These are phyloP conservation scores for Chloranthus sessilifolius DNA, from an alignment of 164 flowering plant genomes.

Conservation along the genomic window DNA sequence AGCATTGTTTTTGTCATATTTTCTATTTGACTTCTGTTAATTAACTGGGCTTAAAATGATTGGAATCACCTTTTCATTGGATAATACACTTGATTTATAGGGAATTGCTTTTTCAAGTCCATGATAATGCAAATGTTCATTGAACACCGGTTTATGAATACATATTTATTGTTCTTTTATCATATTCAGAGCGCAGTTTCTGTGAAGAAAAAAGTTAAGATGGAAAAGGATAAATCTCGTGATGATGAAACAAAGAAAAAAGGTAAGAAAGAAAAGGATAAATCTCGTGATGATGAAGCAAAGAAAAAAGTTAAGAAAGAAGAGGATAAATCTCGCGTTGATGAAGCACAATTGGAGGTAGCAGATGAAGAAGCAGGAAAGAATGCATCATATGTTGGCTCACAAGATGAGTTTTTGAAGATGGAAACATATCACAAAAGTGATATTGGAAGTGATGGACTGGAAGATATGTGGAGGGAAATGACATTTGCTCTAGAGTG, in stretches of 20 bases:
- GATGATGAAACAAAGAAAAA: neutral
- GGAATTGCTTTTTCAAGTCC: too few relatives aligned
- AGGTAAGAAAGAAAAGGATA: conserved; percentile 11
- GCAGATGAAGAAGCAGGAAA: neutral
- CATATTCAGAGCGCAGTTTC: too few relatives aligned
- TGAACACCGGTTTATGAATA: too few relatives aligned
- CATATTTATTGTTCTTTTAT: too few relatives aligned
- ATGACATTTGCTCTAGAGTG: conserved; percentile 61
- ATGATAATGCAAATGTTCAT: too few relatives aligned
- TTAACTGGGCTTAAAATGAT: too few relatives aligned
- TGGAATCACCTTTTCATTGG: too few relatives aligned
- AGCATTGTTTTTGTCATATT: too few relatives aligned
- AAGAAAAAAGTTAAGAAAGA: conserved; percentile 31
- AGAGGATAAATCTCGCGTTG: neutral
- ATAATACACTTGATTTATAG: too few relatives aligned
- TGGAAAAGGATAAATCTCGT: too few relatives aligned
- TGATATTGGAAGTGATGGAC: conserved; percentile 40
- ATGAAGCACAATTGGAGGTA: neutral
- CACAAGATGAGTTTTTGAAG: conserved; percentile 28
- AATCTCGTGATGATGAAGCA: conserved; percentile 10
- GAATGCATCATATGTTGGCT: conserved; percentile 29
- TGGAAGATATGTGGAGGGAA: conserved; percentile 72
- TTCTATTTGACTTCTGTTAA: too few relatives aligned
- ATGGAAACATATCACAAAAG: conserved; percentile 13
- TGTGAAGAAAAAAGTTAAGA: too few relatives aligned